These are phyloP conservation scores for Yamadazyma kitorensis DNA, from an alignment of 805 yeast species.

Conservation along the genomic window DNA sequence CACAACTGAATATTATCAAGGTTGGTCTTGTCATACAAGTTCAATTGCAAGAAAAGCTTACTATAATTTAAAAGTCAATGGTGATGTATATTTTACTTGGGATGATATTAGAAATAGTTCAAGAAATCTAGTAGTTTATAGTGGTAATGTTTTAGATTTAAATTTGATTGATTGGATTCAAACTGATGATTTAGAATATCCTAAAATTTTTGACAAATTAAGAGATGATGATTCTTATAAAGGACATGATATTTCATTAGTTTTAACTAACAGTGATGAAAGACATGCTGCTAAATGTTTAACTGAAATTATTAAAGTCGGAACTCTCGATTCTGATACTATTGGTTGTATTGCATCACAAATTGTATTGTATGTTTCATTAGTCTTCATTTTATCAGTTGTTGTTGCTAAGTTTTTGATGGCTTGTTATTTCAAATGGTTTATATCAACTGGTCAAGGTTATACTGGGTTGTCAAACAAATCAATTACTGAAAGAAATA, in stretches of 20 bases:
- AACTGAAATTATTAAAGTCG: conserved; percentile 82
- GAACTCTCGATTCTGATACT: conserved; percentile 82
- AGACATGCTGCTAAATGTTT: conserved; percentile 78
- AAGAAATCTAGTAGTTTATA: conserved; percentile 80
- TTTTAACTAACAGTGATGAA: conserved; percentile 63
- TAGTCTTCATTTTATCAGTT: conserved; percentile 80
- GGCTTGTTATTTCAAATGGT: conserved; percentile 90
- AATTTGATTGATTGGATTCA: conserved; percentile 74
- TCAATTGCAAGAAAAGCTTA: conserved; percentile 64
- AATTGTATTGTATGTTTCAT: conserved; percentile 75
- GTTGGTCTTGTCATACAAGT: conserved; percentile 91
- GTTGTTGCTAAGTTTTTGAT: conserved; percentile 74
- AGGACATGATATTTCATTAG: conserved; percentile 81
- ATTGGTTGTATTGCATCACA: conserved; percentile 93
- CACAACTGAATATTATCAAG: conserved; percentile 63
- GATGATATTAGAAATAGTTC: conserved; percentile 68
- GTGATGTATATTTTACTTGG: conserved; percentile 89
- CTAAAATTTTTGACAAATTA: conserved; percentile 65
- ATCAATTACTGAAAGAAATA: conserved; percentile 60
- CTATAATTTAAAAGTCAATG: conserved; percentile 56
- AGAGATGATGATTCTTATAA: conserved; percentile 49
- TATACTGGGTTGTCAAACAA: conserved; percentile 60
- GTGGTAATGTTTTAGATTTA: conserved; percentile 86
- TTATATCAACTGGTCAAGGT: conserved; percentile 71
- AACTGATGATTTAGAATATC: conserved; percentile 66